These are phyloP conservation scores for Aspergillus incahuasiensis DNA, from an alignment of 495 filamentous ascomycete species.

Conservation along the genomic window DNA sequence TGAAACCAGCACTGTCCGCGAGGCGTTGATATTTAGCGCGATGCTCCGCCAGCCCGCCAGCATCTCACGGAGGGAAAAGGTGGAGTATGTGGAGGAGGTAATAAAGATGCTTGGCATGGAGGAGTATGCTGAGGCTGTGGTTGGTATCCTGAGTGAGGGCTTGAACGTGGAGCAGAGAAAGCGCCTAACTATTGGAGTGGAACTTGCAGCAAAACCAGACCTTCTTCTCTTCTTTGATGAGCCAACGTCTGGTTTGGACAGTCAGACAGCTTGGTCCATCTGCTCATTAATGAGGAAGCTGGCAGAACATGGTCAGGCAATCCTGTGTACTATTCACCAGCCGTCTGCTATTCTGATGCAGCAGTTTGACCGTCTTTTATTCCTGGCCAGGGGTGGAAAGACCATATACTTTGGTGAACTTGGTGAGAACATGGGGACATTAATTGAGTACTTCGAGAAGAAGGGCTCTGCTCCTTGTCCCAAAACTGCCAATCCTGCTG, in stretches of 20 bases:
- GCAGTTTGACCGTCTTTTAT: constrained; percentile 83
- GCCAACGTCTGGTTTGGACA: constrained; percentile 79
- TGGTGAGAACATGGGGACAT: constrained; percentile 62
- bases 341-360: constrained; percentile 87
- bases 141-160: constrained; percentile 83
- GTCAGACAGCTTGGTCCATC: constrained; percentile 84
- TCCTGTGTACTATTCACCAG: constrained; percentile 92
- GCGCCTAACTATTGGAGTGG: constrained; percentile 80
- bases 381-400: constrained; percentile 69
- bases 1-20: constrained; percentile 76
- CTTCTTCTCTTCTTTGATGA: constrained; percentile 87
- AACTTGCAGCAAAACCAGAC: constrained; percentile 79
- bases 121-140: constrained; percentile 79
- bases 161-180: constrained; percentile 90
- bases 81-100: constrained; percentile 84
- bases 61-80: constrained; percentile 65
- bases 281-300: constrained; percentile 73
- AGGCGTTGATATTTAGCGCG: constrained; percentile 76
- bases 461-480: constrained; percentile 70
- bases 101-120: constrained; percentile 88
- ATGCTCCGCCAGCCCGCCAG: constrained; percentile 75
- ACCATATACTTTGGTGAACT: constrained; percentile 86
- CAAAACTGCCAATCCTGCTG: constrained; percentile 70
- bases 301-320: constrained; percentile 76
- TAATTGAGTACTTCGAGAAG: constrained; percentile 73